Conservation (phyloP, 441 rosid genomes). For the Gossypium davidsonii region DNA sequence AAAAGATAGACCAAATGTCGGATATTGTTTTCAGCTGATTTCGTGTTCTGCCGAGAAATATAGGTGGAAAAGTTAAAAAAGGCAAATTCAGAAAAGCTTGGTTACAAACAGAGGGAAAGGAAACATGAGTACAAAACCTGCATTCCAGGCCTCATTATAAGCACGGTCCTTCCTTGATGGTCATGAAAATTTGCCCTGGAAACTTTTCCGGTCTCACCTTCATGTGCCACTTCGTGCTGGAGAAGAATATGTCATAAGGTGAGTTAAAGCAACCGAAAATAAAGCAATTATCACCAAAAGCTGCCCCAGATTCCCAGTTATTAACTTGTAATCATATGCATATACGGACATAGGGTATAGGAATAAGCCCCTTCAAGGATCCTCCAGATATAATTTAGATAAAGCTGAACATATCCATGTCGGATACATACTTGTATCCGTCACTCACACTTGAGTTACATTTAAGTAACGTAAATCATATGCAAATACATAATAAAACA, state of each 20-base stretch:
- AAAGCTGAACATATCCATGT: background rate
- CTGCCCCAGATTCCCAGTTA: background rate
- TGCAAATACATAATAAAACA: background rate
- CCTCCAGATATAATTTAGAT: background rate
- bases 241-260: background rate
- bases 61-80: background rate
- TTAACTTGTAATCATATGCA: background rate
- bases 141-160: conserved; percentile 65
- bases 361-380: background rate
- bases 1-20: conserved; percentile 58
- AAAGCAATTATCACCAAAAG: background rate
- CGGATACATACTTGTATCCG: background rate
- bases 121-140: conserved; percentile 31
- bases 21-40: conserved; percentile 51
- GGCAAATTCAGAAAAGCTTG: background rate
- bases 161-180: conserved; percentile 53
- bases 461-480: background rate
- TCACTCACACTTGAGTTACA: background rate
- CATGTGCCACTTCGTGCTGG: conserved; percentile 59
- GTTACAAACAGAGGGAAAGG: background rate
- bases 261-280: conserved; percentile 10
- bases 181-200: conserved; percentile 62
- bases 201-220: conserved; percentile 68
- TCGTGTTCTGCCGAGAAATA: conserved; percentile 39
- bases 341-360: no score